Base-by-base conservation (phyloP, 768 basidiomycete genomes). In the Pleurotus tuoliensis region DNA sequence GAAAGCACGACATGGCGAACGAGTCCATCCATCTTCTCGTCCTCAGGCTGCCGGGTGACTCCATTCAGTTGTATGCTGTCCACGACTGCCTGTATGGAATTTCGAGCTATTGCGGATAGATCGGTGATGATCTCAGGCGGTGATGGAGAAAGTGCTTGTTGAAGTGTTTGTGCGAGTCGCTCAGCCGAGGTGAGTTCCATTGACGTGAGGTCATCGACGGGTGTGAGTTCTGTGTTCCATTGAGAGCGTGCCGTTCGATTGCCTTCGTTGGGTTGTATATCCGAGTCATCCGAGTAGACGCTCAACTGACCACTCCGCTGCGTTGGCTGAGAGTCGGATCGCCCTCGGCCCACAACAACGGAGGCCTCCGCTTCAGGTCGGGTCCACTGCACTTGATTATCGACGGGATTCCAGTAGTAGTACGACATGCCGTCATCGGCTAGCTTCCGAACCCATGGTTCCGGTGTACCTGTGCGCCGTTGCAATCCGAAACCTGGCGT, bases 351-450 rank as follows among this genome's bases (percentile, higher is more conserved):
- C 51, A 53, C 25, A 15, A 39, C 18, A 40, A 39, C n/a, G 41
- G 51, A 15, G n/a, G 16, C n/a, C 39, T 16, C 16, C 15, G 60
- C 58, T 56, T 84, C 84, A 40, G 90, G 90, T 34, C 80, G 73
- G 5, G 82, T 83, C 90, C 87, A 90, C 55, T 82, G 83, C 13
- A 86, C 74, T 52, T 81, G 72, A 12, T 88, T 87, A 58, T 86
- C 86, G 20, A 78, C 64, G 60, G 79, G 84, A 75, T 95, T 94
- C 68, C 79, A 68, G 69, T 90, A 94, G 65, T 82, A 92, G 67
- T 89, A 91, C 3, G 88, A 82, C 71, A 82, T 75, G 37, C 91
- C 91, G 62, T 94, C 92, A 64, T 93, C 91, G 20, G 88, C 88
- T 45, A 92, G 76, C 55, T 83, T 83, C 63, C 82, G 82, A 18